These are phyloP conservation scores for Pseudopithomyces chartarum DNA, from an alignment of 2,329 filamentous ascomycete species.

Conservation along the genomic window DNA sequence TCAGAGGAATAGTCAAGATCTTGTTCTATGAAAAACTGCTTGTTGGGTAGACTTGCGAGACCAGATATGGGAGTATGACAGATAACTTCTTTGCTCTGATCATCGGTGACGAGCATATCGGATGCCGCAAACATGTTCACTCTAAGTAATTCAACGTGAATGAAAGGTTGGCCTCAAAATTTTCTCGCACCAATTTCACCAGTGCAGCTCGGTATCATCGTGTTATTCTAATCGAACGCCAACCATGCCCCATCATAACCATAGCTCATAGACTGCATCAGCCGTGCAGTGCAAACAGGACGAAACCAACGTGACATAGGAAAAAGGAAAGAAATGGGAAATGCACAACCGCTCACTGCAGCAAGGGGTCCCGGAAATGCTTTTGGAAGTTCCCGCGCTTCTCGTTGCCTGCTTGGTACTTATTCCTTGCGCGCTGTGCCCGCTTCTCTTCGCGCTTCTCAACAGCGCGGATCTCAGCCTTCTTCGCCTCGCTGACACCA, in stretches of 20 bases:
- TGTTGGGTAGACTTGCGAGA: too few species aligned
- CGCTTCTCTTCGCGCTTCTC: slow-evolving; percentile 73
- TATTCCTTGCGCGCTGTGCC: slow-evolving; percentile 64
- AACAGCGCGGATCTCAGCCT: slow-evolving; percentile 66
- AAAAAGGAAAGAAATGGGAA: neutral
- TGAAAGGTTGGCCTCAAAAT: neutral
- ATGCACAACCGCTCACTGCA: slow-evolving; percentile 49
- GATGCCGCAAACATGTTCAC: too few species aligned
- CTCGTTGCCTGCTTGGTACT: slow-evolving; percentile 70
- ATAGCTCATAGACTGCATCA: neutral
- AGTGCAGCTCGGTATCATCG: neutral
- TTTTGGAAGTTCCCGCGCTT: slow-evolving; percentile 78
- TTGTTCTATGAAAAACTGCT: too few species aligned
- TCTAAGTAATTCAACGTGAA: too few species aligned
- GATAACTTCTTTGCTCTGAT: too few species aligned
- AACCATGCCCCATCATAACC: slow-evolving; percentile 4
- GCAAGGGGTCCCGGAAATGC: slow-evolving; percentile 67
- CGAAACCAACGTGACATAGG: neutral
- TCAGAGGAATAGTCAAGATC: too few species aligned
- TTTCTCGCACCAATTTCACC: neutral
- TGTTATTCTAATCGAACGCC: slow-evolving; percentile 1
- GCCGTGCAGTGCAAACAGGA: neutral
- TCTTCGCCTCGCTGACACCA: slow-evolving; percentile 77
- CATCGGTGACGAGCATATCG: too few species aligned
- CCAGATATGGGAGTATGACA: too few species aligned